phyloP scores from a whole-genome alignment of 129 eudicot genomes.

The Centaurea solstitialis region DNA sequence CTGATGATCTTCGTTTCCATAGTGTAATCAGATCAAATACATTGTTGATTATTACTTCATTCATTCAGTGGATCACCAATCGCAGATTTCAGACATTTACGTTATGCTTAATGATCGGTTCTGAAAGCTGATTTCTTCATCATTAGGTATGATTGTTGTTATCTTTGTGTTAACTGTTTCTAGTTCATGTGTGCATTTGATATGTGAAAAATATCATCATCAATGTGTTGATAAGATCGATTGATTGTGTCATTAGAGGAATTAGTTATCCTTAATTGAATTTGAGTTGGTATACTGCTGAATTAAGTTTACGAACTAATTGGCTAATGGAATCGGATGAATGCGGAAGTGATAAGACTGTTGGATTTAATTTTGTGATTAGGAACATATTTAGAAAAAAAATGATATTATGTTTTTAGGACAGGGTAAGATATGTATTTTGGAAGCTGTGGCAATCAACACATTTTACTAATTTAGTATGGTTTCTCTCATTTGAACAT shows the following conservation, averaged over 20 bases:
- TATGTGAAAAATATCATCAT: background rate
- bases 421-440: constrained; percentile 11
- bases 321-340: constrained; percentile 16
- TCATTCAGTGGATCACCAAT: constrained; percentile 14
- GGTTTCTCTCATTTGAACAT: constrained; percentile 8
- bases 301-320: background rate
- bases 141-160: background rate
- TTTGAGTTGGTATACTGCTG: constrained; percentile 4
- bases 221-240: constrained; percentile 2
- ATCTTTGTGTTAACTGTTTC: background rate
- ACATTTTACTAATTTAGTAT: constrained; percentile 5
- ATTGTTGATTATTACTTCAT: constrained; percentile 3
- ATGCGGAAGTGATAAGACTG: constrained; percentile 2
- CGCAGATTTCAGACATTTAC: background rate
- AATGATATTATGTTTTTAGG: constrained; percentile 7
- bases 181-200: background rate
- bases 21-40: background rate
- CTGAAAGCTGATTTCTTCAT: background rate
- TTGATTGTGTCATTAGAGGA: background rate
- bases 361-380: constrained; percentile 3
- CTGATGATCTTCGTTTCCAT: background rate
- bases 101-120: background rate
- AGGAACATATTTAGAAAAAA: background rate
- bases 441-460: constrained; percentile 5
- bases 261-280: background rate